A percentile compares a stretch with the other conserved stretches of the same genome.
Conservation (phyloP, 495 filamentous ascomycete genomes). For the Copromyces sp. region DNA sequence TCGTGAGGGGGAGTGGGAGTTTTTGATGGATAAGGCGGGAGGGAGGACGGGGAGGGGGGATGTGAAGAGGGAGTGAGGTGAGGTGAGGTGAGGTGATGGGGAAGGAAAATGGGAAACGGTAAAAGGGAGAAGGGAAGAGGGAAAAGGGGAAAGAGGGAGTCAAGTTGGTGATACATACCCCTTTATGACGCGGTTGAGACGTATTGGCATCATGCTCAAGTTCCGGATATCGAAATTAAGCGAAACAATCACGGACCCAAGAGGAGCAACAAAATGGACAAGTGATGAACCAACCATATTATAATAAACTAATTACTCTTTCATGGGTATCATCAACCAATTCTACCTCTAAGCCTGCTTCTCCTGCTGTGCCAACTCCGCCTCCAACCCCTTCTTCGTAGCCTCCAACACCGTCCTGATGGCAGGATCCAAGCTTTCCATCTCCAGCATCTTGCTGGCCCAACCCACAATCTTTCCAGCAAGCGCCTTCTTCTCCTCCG, state of each 20-base stretch:
- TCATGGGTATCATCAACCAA: neutral
- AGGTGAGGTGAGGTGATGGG: constrained; percentile 31
- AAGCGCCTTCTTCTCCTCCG: constrained; percentile 34
- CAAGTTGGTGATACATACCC: neutral
- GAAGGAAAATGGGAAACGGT: constrained; percentile 20
- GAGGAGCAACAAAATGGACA: no score
- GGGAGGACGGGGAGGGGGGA: constrained; percentile 16
- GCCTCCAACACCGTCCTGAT: constrained; percentile 55
- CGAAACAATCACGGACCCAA: neutral
- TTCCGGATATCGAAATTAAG: neutral
- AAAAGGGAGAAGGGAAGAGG: neutral
- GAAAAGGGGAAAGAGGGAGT: constrained; percentile 25
- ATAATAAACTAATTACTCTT: neutral
- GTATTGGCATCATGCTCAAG: neutral
- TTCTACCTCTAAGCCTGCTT: neutral
- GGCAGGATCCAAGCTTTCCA: constrained; percentile 52
- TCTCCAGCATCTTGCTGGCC: constrained; percentile 45
- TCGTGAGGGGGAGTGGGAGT: constrained; percentile 63
- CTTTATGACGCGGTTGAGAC: neutral
- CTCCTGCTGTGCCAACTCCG: neutral
- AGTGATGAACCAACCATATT: neutral
- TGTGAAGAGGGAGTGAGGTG: constrained; percentile 14
- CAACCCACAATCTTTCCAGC: constrained; percentile 47
- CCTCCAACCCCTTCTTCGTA: constrained; percentile 33
- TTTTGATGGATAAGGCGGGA: constrained; percentile 51